Evolutionary conservation across 352 stramenopile genomes (phyloP).

Genomic region (Globisporangium cystogenes): DNA sequence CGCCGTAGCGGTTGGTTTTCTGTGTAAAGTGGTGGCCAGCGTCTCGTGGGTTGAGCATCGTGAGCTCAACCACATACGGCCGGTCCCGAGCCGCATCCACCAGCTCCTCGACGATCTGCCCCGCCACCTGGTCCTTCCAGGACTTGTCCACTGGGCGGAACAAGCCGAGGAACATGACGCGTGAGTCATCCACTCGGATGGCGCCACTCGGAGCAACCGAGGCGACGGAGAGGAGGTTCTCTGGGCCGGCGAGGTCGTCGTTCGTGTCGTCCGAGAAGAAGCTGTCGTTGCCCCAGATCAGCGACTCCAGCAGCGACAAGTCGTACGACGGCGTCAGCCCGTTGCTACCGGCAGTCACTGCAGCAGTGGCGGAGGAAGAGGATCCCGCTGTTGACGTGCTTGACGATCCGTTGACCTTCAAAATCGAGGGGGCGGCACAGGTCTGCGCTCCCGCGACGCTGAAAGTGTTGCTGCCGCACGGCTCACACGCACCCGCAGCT

Average conservation of each 20-base stretch:
- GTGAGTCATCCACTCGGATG: slow-evolving; percentile 41
- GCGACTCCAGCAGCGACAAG: slow-evolving; percentile 57
- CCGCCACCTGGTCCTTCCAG: slow-evolving; percentile 44
- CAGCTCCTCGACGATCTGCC: slow-evolving; percentile 54
- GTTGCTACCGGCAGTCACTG: slow-evolving; percentile 15
- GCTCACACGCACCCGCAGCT: slow-evolving; percentile 34
- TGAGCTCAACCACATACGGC: slow-evolving; percentile 54
- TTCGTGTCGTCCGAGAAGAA: slow-evolving; percentile 36
- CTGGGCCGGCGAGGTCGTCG: slow-evolving; percentile 13
- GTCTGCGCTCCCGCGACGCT: slow-evolving; percentile 29
- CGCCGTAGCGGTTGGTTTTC: slow-evolving; percentile 55
- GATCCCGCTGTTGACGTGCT: slow-evolving; percentile 17
- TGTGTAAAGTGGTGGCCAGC: slow-evolving; percentile 62
- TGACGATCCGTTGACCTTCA: slow-evolving; percentile 32
- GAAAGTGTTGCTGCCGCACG: slow-evolving; percentile 64
- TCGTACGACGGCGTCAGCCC: slow-evolving; percentile 57
- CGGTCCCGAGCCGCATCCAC: slow-evolving; percentile 39
- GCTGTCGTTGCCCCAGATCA: slow-evolving; percentile 69
- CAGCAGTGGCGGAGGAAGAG: slow-evolving; percentile 6
- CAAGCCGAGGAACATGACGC: slow-evolving; percentile 44
- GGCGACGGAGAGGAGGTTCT: slow-evolving; percentile 22
- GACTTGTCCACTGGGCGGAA: slow-evolving; percentile 54
- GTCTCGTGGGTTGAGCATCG: slow-evolving; percentile 52
- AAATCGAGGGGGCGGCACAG: slow-evolving; percentile 39
- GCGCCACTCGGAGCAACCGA: slow-evolving; percentile 34